Evolutionary conservation across 2,329 filamentous ascomycete genomes (phyloP).

Genomic region (Hypoxylon sp.): DNA sequence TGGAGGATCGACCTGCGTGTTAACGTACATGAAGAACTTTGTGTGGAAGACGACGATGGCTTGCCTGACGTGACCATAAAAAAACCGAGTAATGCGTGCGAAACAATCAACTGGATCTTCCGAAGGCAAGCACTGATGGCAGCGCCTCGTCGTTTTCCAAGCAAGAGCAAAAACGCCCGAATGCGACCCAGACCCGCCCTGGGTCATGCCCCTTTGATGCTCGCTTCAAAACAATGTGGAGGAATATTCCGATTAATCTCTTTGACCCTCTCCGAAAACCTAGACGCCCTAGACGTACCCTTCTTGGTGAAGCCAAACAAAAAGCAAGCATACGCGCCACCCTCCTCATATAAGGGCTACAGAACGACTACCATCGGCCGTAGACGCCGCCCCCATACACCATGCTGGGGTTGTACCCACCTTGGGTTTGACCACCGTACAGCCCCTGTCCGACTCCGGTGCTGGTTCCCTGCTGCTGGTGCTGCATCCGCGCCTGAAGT

Average conservation of each 20-base stretch:
- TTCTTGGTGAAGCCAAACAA: constrained; percentile 50
- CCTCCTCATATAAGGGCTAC: constrained; percentile 39
- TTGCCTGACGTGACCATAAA: constrained; percentile 68
- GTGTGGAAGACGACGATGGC: constrained; percentile 78
- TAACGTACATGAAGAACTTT: constrained; percentile 74
- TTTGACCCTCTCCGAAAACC: constrained; percentile 47
- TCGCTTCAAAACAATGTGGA: constrained; percentile 59
- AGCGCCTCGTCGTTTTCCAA: constrained; percentile 53
- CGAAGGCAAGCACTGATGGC: constrained; percentile 49
- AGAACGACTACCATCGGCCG: constrained; percentile 71
- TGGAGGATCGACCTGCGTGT: constrained; percentile 59
- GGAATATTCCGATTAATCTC: constrained; percentile 51
- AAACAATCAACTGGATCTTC: constrained; percentile 48
- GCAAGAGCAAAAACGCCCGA: constrained; percentile 53
- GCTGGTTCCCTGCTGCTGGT: constrained; percentile 80
- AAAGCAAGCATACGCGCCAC: constrained; percentile 46
- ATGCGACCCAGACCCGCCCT: constrained; percentile 53
- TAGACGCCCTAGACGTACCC: constrained; percentile 49
- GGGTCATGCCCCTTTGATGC: constrained; percentile 58
- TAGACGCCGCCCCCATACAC: constrained; percentile 80
- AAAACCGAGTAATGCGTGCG: constrained; percentile 52
- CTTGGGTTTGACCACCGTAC: constrained; percentile 89
- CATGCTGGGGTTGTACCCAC: constrained; percentile 92
- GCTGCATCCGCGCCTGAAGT: constrained; percentile 96
- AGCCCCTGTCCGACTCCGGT: constrained; percentile 88